Percentiles rank a stretch among this genome's conserved stretches.
phyloP scores from a whole-genome alignment of 2,329 filamentous ascomycete genomes.

The Cytospora schulzeri region DNA sequence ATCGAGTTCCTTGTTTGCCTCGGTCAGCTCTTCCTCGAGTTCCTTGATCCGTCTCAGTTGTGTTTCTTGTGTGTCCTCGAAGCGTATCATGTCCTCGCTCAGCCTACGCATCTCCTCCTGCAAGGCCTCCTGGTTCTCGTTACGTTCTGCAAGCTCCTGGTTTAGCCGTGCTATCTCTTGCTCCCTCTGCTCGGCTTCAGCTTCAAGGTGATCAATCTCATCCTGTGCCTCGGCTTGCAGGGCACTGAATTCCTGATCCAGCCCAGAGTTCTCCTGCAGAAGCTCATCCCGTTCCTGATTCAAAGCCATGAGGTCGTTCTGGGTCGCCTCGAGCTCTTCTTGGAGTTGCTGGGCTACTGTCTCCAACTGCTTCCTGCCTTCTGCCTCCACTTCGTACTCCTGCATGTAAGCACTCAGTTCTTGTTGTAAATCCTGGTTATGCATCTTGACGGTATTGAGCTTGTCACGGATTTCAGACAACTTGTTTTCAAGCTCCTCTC shows the following conservation, averaged over 20 bases:
- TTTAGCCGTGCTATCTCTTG: slow-evolving; percentile 71
- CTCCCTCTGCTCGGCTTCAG: slow-evolving; percentile 71
- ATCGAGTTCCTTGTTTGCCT: slow-evolving; percentile 85
- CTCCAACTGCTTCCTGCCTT: slow-evolving; percentile 62
- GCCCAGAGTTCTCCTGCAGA: slow-evolving; percentile 60
- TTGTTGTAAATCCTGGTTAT: slow-evolving; percentile 84
- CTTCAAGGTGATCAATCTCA: slow-evolving; percentile 67
- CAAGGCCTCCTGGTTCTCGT: slow-evolving; percentile 87
- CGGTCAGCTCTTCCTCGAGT: slow-evolving; percentile 79
- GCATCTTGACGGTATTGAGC: slow-evolving; percentile 80
- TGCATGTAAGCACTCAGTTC: slow-evolving; percentile 79
- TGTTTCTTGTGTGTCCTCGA: slow-evolving; percentile 86
- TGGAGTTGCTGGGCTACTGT: slow-evolving; percentile 65
- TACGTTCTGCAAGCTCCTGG: slow-evolving; percentile 71
- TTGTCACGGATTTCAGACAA: slow-evolving; percentile 84
- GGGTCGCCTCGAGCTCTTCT: slow-evolving; percentile 76
- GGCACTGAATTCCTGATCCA: slow-evolving; percentile 63
- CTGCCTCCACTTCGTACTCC: slow-evolving; percentile 75
- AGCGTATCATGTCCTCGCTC: slow-evolving; percentile 79
- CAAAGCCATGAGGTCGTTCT: slow-evolving; percentile 77
- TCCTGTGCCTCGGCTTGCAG: slow-evolving; percentile 66
- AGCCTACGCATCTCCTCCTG: slow-evolving; percentile 93
- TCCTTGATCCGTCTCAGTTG: slow-evolving; percentile 79
- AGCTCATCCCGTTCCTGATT: slow-evolving; percentile 87
- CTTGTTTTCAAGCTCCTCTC: slow-evolving; percentile 83